Evolutionary conservation across 2,329 filamentous ascomycete genomes (phyloP).

Genomic region (Venturia asperata): DNA sequence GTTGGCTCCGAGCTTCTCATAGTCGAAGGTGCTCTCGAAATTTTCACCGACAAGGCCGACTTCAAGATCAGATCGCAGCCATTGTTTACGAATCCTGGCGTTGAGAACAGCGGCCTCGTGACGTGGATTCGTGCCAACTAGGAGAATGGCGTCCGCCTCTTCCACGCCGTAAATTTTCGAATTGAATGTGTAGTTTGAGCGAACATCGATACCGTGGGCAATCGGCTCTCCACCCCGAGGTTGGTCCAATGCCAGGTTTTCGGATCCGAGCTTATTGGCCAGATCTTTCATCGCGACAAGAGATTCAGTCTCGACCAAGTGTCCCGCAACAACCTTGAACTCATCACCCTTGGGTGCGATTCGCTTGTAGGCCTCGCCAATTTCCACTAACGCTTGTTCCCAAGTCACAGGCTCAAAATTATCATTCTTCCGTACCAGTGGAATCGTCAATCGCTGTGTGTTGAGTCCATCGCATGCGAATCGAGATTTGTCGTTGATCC

Average conservation of each 20-base stretch:
- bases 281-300: slow-evolving; percentile 96
- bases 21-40: slow-evolving; percentile 93
- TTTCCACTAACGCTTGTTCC: slow-evolving; percentile 90
- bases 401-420: slow-evolving; percentile 90
- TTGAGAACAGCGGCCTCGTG: slow-evolving; percentile 94
- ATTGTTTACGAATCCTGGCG: slow-evolving; percentile 95
- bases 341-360: slow-evolving; percentile 82
- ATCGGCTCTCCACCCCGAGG: slow-evolving; percentile 75
- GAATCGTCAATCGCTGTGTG: slow-evolving; percentile 91
- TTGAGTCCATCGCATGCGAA: slow-evolving; percentile 95
- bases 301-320: slow-evolving; percentile 85
- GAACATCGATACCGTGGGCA: slow-evolving; percentile 86
- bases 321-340: slow-evolving; percentile 90
- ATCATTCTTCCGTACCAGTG: slow-evolving; percentile 77
- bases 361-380: slow-evolving; percentile 70
- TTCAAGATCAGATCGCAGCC: slow-evolving; percentile 89
- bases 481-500: slow-evolving; percentile 97
- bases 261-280: slow-evolving; percentile 91
- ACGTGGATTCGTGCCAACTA: slow-evolving; percentile 90
- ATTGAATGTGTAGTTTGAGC: slow-evolving; percentile 95
- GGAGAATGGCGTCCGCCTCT: slow-evolving; percentile 83
- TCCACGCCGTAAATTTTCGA: slow-evolving; percentile 90
- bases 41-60: slow-evolving; percentile 84
- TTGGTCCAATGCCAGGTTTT: slow-evolving; percentile 90
- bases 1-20: slow-evolving; percentile 79